Evolutionary conservation across 2,329 filamentous ascomycete species (phyloP).

Genomic region (Lomentospora prolificans): DNA sequence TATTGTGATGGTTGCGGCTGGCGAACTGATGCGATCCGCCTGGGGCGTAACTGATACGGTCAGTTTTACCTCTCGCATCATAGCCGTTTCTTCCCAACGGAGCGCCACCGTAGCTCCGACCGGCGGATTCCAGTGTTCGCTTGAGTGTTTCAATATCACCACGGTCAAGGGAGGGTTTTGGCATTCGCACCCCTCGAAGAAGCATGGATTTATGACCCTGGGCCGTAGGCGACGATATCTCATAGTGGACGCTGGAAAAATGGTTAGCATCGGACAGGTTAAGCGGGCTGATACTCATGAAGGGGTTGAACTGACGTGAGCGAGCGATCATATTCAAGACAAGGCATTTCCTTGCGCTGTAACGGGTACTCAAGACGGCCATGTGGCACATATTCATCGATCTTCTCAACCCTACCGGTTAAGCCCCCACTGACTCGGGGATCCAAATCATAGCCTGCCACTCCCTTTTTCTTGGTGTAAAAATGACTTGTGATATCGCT

Average conservation of each 20-base stretch:
- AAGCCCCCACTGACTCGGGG: conserved; percentile 67
- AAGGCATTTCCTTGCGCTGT: conserved; percentile 59
- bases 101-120: conserved; percentile 58
- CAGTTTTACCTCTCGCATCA: conserved; percentile 29
- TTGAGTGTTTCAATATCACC: conserved; percentile 67
- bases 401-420: conserved; percentile 70
- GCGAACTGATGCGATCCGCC: neutral
- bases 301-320: conserved; percentile 53
- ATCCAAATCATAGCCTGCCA: conserved; percentile 60
- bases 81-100: conserved; percentile 39
- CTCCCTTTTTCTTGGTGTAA: conserved; percentile 79
- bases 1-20: conserved; percentile 7
- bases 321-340: conserved; percentile 76
- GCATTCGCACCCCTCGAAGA: conserved; percentile 69
- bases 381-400: conserved; percentile 76
- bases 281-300: neutral
- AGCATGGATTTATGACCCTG: conserved; percentile 90
- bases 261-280: conserved; percentile 19
- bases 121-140: conserved; percentile 52
- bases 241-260: conserved; percentile 63
- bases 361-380: conserved; percentile 71
- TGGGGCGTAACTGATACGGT: conserved; percentile 9
- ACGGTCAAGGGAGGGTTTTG: conserved; percentile 60
- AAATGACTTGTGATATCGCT: conserved; percentile 76
- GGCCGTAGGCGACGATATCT: conserved; percentile 65